Evolutionary conservation across 2,329 filamentous ascomycete species (phyloP).

Genomic region (Botrytis deweyae): DNA sequence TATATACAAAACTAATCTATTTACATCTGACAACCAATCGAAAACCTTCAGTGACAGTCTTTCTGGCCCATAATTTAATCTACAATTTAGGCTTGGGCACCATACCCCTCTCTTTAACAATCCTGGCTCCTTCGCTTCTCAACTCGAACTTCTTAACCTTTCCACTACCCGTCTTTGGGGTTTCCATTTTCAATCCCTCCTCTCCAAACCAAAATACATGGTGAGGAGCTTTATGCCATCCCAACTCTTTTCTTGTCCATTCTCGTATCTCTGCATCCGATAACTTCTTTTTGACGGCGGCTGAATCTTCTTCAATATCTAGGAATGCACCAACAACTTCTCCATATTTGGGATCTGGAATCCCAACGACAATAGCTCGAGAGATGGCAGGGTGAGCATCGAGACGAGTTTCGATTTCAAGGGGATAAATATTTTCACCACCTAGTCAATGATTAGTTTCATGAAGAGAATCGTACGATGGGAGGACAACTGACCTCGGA

Average conservation of each 20-base stretch:
- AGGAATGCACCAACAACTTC: slow-evolving; percentile 67
- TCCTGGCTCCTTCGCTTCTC: slow-evolving; percentile 27
- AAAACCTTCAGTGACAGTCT: background rate
- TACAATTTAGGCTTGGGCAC: slow-evolving; percentile 13
- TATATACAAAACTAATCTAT: slow-evolving; percentile 8
- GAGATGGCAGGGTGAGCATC: slow-evolving; percentile 54
- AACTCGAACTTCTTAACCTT: slow-evolving; percentile 62
- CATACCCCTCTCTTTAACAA: slow-evolving; percentile 25
- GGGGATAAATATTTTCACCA: slow-evolving; percentile 59
- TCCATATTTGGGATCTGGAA: slow-evolving; percentile 63
- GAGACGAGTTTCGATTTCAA: slow-evolving; percentile 69
- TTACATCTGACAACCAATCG: background rate
- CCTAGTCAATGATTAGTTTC: slow-evolving; percentile 26
- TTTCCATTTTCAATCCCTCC: slow-evolving; percentile 45
- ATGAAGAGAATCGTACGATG: background rate
- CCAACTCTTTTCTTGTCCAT: slow-evolving; percentile 62
- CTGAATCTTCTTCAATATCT: slow-evolving; percentile 53
- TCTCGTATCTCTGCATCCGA: slow-evolving; percentile 55
- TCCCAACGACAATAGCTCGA: slow-evolving; percentile 61
- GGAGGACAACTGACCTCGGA: slow-evolving; percentile 49
- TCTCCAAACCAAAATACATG: slow-evolving; percentile 76
- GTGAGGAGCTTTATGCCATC: slow-evolving; percentile 66
- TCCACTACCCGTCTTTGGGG: slow-evolving; percentile 69
- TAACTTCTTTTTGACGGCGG: slow-evolving; percentile 62
- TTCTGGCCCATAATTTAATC: background rate